These are phyloP conservation scores for Fraxinus anomala DNA, from an alignment of 257 asterid genomes.

Conservation along the genomic window DNA sequence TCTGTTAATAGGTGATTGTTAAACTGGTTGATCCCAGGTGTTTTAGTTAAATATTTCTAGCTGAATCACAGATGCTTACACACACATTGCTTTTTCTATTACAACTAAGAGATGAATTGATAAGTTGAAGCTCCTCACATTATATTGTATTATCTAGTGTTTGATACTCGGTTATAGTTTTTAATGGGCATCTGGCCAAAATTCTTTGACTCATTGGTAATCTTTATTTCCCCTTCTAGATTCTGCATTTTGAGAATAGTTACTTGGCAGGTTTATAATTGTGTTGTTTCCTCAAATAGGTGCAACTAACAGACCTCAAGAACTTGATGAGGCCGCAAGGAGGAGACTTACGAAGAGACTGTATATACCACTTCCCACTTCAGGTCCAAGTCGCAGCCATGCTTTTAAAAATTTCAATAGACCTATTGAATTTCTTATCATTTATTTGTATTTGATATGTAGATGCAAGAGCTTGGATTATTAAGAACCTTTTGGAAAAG, in stretches of 20 bases:
- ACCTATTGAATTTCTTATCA: conserved; percentile 17
- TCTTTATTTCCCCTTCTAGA: neutral
- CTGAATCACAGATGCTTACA: conserved; percentile 13
- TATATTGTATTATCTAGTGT: conserved; percentile 8
- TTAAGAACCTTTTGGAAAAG: conserved; percentile 76
- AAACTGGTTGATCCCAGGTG: conserved; percentile 21
- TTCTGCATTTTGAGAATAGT: conserved; percentile 3
- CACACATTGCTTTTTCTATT: neutral
- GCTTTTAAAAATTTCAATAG: neutral
- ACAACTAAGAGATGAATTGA: neutral
- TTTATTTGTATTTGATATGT: conserved; percentile 32
- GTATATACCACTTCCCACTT: conserved; percentile 91
- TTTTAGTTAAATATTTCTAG: conserved; percentile 19
- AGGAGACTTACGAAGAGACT: conserved; percentile 95
- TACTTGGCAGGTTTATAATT: conserved; percentile 13
- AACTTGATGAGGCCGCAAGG: conserved; percentile 99
- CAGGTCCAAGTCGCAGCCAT: conserved; percentile 55
- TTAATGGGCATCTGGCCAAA: conserved; percentile 1
- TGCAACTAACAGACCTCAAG: conserved; percentile 99
- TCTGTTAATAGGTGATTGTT: conserved; percentile 76
- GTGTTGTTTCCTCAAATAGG: conserved; percentile 49
- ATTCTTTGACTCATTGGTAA: neutral
- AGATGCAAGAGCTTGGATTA: conserved; percentile 98
- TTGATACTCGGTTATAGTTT: conserved; percentile 6
- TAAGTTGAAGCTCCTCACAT: neutral